Conservation (phyloP, 129 eudicot genomes). For the Lactuca sativa region DNA sequence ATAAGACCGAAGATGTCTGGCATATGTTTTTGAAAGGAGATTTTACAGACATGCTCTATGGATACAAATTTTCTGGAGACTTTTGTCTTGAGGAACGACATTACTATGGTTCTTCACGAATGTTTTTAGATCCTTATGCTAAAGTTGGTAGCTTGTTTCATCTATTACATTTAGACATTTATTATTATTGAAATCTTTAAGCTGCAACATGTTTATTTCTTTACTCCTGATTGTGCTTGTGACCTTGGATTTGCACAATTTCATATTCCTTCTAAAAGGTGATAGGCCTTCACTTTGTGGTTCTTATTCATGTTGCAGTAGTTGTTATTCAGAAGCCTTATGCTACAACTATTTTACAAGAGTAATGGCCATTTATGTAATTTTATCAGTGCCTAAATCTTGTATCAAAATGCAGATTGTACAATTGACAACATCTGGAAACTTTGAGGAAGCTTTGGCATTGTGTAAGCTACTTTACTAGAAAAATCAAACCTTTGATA, state of each 20-base stretch:
- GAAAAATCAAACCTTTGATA: too few species aligned
- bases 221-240: not conserved
- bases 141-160: slow-evolving; percentile 57
- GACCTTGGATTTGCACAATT: slow-evolving; percentile 24
- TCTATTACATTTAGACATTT: slow-evolving; percentile 8
- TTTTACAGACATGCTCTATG: slow-evolving; percentile 4
- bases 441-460: too few species aligned
- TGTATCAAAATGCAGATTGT: too few species aligned
- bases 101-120: slow-evolving; percentile 68
- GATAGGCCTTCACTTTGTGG: slow-evolving; percentile 18
- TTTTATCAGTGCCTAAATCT: too few species aligned
- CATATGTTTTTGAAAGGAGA: too few species aligned
- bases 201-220: slow-evolving; percentile 1
- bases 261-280: not conserved
- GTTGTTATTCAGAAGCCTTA: too few species aligned
- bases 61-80: slow-evolving; percentile 68
- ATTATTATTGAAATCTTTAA: not conserved
- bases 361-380: too few species aligned
- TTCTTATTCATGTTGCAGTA: slow-evolving; percentile 65
- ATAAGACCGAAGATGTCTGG: slow-evolving; percentile 77
- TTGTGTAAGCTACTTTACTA: too few species aligned
- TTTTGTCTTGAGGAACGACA: slow-evolving; percentile 81
- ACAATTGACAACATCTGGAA: too few species aligned
- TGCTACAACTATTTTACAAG: too few species aligned
- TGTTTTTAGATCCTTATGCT: slow-evolving; percentile 87